These are phyloP conservation scores for Dactylellina sp. DNA, from an alignment of 2,329 filamentous ascomycete species.

Conservation along the genomic window DNA sequence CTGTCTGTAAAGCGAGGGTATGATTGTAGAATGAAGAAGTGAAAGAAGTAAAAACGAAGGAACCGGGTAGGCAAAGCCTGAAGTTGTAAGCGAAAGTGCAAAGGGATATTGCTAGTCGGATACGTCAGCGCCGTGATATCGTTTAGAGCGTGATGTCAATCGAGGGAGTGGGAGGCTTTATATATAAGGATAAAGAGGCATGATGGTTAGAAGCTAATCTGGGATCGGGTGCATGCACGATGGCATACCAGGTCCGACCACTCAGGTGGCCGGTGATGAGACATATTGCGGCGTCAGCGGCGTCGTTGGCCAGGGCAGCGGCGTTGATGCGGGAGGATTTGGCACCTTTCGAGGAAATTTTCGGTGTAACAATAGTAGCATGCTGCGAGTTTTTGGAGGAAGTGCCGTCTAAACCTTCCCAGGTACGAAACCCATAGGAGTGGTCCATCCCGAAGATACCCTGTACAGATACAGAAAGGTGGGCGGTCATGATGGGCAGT, in stretches of 20 bases:
- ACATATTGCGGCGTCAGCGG: conserved; percentile 56
- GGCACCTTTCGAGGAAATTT: conserved; percentile 9
- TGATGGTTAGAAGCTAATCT: background rate
- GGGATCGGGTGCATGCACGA: conserved; percentile 25
- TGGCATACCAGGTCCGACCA: conserved; percentile 17
- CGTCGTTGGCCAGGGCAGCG: conserved; percentile 41
- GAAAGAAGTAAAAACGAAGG: conserved; percentile 10
- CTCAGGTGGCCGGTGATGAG: conserved; percentile 26
- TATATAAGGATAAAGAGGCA: conserved; percentile 24
- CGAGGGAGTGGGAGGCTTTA: conserved; percentile 28
- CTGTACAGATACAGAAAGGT: conserved; percentile 9
- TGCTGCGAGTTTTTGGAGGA: background rate
- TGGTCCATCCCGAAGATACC: conserved; percentile 16
- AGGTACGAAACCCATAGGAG: conserved; percentile 34
- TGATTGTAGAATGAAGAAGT: background rate
- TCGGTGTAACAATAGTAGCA: conserved; percentile 43
- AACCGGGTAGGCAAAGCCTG: background rate
- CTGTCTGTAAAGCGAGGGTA: background rate
- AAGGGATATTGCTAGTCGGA: conserved; percentile 21
- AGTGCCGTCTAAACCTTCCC: conserved; percentile 38
- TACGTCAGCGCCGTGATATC: conserved; percentile 20
- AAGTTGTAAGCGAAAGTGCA: conserved; percentile 19
- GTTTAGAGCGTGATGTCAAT: conserved; percentile 10
- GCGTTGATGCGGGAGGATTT: conserved; percentile 48
- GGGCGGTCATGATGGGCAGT: conserved; percentile 36